Evolutionary conservation across 2,329 filamentous ascomycete species (phyloP).

Genomic region (Cercospora zeina): DNA sequence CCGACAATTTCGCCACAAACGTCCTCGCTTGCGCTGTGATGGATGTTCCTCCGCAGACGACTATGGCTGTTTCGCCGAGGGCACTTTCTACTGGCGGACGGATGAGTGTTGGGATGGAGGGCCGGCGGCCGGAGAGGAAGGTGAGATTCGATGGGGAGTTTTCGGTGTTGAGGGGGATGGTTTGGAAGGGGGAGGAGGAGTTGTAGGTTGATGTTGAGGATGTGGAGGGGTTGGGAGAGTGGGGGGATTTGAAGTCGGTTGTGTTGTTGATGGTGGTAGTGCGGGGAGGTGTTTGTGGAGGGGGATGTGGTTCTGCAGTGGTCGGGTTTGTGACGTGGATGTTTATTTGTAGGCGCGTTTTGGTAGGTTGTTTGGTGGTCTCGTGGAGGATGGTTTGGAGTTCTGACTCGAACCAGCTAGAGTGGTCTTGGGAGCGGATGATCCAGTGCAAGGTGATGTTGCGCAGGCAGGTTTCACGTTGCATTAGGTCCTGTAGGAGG

Average conservation of each 20-base stretch:
- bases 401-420: constrained; percentile 29
- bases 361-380: constrained; percentile 26
- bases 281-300: background rate
- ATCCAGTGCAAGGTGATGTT: constrained; percentile 37
- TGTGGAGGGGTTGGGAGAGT: background rate
- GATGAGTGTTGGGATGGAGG: constrained; percentile 54
- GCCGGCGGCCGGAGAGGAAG: constrained; percentile 52
- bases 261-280: background rate
- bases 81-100: constrained; percentile 59
- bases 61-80: constrained; percentile 61
- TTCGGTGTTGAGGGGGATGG: background rate
- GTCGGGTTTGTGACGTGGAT: constrained; percentile 53
- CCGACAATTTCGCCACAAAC: constrained; percentile 58
- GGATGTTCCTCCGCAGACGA: constrained; percentile 61
- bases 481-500: constrained; percentile 57
- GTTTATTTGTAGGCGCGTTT: constrained; percentile 53
- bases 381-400: constrained; percentile 23
- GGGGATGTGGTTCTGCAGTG: background rate
- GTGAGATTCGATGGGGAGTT: constrained; percentile 31
- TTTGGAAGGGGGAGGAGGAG: constrained; percentile 2
- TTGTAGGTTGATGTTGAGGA: background rate
- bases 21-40: constrained; percentile 58
- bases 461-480: constrained; percentile 36
- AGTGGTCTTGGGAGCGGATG: constrained; percentile 32
- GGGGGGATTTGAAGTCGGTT: background rate